These are phyloP conservation scores for Stachybotrys chlorohalonatus DNA, from an alignment of 2,329 filamentous ascomycete genomes.

Conservation along the genomic window DNA sequence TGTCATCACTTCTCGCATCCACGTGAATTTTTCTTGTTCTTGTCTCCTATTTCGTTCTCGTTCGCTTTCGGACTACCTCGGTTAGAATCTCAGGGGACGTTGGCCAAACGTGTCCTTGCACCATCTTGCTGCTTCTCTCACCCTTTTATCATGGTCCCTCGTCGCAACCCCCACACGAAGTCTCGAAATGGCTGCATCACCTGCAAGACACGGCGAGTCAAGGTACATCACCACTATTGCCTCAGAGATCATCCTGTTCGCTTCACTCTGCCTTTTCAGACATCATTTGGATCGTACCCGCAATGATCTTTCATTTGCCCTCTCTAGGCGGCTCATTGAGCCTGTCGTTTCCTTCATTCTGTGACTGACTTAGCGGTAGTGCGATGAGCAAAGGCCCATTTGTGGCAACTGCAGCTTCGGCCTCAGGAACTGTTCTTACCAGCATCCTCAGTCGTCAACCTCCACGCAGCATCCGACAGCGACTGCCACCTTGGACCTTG, in stretches of 20 bases:
- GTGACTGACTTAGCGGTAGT: constrained; percentile 4
- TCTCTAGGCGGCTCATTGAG: too few species aligned
- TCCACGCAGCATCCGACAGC: not conserved
- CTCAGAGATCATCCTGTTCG: too few species aligned
- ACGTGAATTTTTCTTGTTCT: not conserved
- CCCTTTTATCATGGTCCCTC: not conserved
- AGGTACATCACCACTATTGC: constrained; percentile 11
- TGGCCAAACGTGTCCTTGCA: not conserved
- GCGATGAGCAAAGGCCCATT: constrained; percentile 1
- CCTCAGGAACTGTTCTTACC: not conserved
- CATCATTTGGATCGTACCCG: too few species aligned
- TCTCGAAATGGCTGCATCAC: constrained; percentile 20
- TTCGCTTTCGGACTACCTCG: constrained; percentile 3
- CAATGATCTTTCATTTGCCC: too few species aligned
- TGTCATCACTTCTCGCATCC: too few species aligned
- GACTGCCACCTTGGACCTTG: not conserved
- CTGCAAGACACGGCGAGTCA: constrained; percentile 23
- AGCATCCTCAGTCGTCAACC: not conserved
- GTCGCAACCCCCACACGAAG: constrained; percentile 17
- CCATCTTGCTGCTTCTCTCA: not conserved
- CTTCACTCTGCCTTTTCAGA: too few species aligned
- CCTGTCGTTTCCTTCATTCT: too few species aligned
- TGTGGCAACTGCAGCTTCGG: not conserved
- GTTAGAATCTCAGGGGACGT: constrained; percentile 3
- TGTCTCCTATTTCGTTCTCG: not conserved